phyloP scores from a whole-genome alignment of 208 protist genomes.

The Trypanosomatidae sp. region DNA sequence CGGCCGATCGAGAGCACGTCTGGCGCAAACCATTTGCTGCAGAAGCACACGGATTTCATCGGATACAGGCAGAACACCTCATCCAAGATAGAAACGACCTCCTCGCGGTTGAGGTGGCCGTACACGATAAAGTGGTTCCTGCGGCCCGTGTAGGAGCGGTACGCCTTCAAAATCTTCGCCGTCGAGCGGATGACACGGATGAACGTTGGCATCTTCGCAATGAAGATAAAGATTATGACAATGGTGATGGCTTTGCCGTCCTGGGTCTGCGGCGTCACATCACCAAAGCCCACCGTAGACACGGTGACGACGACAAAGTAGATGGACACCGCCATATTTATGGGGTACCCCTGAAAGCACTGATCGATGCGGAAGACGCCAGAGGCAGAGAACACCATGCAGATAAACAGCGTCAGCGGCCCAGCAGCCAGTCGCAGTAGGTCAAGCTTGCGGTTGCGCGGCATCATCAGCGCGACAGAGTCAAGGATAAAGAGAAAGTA shows the following conservation, averaged over 20 bases:
- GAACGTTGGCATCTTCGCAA: slow-evolving; percentile 84
- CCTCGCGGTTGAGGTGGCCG: slow-evolving; percentile 62
- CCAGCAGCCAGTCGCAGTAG: slow-evolving; percentile 61
- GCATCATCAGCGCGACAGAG: slow-evolving; percentile 61
- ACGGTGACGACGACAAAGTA: slow-evolving; percentile 85
- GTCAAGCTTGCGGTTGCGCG: slow-evolving; percentile 64
- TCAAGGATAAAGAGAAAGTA: slow-evolving; percentile 89
- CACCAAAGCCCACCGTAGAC: slow-evolving; percentile 83
- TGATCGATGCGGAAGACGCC: slow-evolving; percentile 78
- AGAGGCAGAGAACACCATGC: slow-evolving; percentile 68
- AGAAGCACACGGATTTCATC: slow-evolving; percentile 88
- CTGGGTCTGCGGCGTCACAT: slow-evolving; percentile 64
- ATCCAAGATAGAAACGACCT: slow-evolving; percentile 79
- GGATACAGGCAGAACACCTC: slow-evolving; percentile 86
- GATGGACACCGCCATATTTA: slow-evolving; percentile 58
- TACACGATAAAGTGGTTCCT: slow-evolving; percentile 84
- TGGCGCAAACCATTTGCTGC: slow-evolving; percentile 58
- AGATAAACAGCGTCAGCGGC: slow-evolving; percentile 77
- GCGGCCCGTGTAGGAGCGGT: slow-evolving; percentile 67
- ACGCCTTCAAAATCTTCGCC: slow-evolving; percentile 57
- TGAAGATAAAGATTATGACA: slow-evolving; percentile 82
- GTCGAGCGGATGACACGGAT: slow-evolving; percentile 69
- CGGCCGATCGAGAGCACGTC: slow-evolving; percentile 74
- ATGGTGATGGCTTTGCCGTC: slow-evolving; percentile 67
- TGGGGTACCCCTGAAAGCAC: slow-evolving; percentile 57